Evolutionary conservation across 306 rosid genomes (phyloP), one percentile per base, ranked within the genome.

Genomic region (Cucurbita argyrosperma): DNA sequence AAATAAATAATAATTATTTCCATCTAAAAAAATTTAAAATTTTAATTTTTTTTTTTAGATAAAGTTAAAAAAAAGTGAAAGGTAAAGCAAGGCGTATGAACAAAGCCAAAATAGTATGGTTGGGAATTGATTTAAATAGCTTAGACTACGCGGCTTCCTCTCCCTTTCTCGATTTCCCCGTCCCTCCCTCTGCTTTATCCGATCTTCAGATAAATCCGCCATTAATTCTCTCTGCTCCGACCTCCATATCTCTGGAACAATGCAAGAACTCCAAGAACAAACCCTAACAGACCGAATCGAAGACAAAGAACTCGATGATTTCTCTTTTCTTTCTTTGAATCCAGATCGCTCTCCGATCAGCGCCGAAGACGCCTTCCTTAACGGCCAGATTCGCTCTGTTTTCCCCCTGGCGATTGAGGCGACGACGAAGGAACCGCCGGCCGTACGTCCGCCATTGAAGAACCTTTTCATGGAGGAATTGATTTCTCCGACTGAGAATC

Each of bases 301-400:
- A 13, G 66, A 60, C 0, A 7, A 60, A 1, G 45, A 1, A 6
- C 0, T 13, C 0, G 96, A 87, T 4, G 96, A 94, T 52, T 94
- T 94, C 49, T 86, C 86, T 23, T 94, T 94, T 30, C 84, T 45
- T 14, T 86, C 77, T 51, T 26, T 79, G 21, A 87, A 86, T 75
- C 80, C 90, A 11, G 84, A 83, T 5, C 86, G 84, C 0, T 86
- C 92, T 4, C 85, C 85, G 63, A 84, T 85, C 39, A 81, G 88
- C 9, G 98, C 96, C 0, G 98, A 87, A 39, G 98, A 90, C 13
- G 78, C 76, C 23, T 94, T 94, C 50, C 76, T 73, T 11, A 71
- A 89, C 85, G 98, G 97, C 58, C 90, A 83, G 84, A 89, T 94
- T 83, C 91, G 92, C 4, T 85, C 90, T 8, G 53, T 82, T 4